phyloP scores from a whole-genome alignment of 371 early-diverging fungal genomes.

The Lichtheimia corymbifera region DNA sequence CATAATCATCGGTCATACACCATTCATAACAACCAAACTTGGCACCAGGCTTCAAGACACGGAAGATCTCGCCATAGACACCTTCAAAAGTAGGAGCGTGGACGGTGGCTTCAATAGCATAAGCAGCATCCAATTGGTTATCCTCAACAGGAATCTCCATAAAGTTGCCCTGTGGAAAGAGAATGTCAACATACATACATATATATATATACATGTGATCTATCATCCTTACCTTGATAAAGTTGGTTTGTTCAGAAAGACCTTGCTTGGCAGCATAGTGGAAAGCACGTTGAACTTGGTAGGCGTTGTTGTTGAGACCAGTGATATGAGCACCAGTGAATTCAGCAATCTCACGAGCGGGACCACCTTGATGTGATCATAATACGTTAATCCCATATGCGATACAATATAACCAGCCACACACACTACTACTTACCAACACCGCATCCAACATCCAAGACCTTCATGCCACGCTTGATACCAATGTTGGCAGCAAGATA shows the following conservation, averaged over 20 bases:
- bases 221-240: conserved; percentile 52
- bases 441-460: conserved; percentile 65
- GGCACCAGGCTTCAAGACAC: conserved; percentile 90
- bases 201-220: too few species aligned
- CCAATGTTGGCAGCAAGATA: conserved; percentile 76
- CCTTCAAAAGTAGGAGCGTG: conserved; percentile 83
- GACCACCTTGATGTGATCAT: conserved; percentile 63
- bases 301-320: conserved; percentile 94
- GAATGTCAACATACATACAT: not conserved
- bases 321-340: conserved; percentile 89
- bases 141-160: conserved; percentile 90
- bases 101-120: conserved; percentile 94
- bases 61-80: conserved; percentile 87
- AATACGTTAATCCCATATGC: too few species aligned
- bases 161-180: conserved; percentile 77
- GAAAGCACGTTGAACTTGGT: conserved; percentile 83
- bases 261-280: conserved; percentile 71
- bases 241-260: conserved; percentile 61
- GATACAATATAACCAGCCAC: not conserved
- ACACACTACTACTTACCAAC: conserved; percentile 20
- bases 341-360: conserved; percentile 87
- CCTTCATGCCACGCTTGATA: conserved; percentile 67
- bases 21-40: conserved; percentile 92
- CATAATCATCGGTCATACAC: conserved; percentile 85
- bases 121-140: conserved; percentile 79